A percentile compares a stretch with the other conserved stretches of the same genome.
These are phyloP conservation scores for Arctium minus DNA, from an alignment of 129 eudicot species.

Conservation along the genomic window DNA sequence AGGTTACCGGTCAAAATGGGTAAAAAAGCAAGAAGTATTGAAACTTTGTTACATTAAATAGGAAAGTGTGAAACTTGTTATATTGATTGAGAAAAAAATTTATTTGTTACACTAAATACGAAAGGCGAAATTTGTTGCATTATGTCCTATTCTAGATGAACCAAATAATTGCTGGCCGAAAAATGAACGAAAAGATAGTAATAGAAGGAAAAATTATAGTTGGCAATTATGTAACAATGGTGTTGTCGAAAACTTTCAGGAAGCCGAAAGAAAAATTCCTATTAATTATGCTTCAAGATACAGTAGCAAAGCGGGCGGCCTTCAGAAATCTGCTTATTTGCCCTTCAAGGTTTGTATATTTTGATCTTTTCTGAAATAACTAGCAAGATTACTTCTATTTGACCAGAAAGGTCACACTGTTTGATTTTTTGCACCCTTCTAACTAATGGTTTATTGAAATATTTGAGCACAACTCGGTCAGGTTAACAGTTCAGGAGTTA, in stretches of 20 bases:
- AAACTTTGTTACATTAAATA: too few relatives aligned
- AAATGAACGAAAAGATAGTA: neutral
- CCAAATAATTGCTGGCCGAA: neutral
- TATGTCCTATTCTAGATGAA: neutral
- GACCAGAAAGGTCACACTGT: neutral
- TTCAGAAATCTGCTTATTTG: slow-evolving; percentile 90
- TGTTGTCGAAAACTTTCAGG: slow-evolving; percentile 56
- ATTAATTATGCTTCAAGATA: slow-evolving; percentile 97
- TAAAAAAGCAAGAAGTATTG: too few relatives aligned
- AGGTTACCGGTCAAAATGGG: too few relatives aligned
- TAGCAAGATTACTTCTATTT: neutral
- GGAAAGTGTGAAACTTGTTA: too few relatives aligned
- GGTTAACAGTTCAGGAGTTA: slow-evolving; percentile 99
- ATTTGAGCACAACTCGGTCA: slow-evolving; percentile 24
- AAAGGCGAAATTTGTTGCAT: too few relatives aligned
- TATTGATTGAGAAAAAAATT: too few relatives aligned
- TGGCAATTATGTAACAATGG: slow-evolving; percentile 11
- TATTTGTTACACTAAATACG: too few relatives aligned
- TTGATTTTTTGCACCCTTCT: neutral
- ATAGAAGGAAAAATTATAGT: neutral
- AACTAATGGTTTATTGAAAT: neutral
- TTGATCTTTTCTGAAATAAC: neutral
- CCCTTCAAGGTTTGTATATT: slow-evolving; percentile 78
- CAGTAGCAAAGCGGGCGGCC: slow-evolving; percentile 74
- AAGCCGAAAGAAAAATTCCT: slow-evolving; percentile 99